Evolutionary conservation across 192 early-diverging fungal species (phyloP), one percentile per base, ranked within the genome.

Genomic region (Umbelopsis isabellina): DNA sequence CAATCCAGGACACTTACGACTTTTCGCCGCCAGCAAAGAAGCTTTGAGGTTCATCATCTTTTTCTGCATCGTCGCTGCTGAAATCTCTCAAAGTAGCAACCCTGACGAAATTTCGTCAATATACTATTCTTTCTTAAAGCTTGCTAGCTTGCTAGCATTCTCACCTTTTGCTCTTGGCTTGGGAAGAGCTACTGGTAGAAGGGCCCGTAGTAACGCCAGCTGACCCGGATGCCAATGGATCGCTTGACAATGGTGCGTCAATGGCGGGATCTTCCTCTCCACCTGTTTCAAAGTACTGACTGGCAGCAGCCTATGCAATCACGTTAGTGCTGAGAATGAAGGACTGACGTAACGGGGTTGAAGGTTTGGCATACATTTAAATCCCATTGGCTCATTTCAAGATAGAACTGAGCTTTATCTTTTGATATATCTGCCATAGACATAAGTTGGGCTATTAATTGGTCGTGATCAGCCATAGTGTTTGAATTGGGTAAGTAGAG

Each of bases 11-110:
- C 47, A 89, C 94, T n/a, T 87, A 96, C 81, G 93, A 95, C 77
- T 93, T 94, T 79, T 97, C 97, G 33, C 97, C 97, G 5, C 96
- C 97, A 20, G 95, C 89, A 85, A 91, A 99, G 72, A 87, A 94
- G 69, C 91, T 89, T 71, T 91, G 79, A 18, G 70, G 72, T 22
- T 90, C 90, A 13, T 87, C 82, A 21, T 90, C 82, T 16, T 78
- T 79, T 21, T 82, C 81, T 16, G 72, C 72, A 46, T 75, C 68
- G 1, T 69, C 72, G 21, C 70, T 71, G 55, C 45, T 49, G 68
- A 85, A 55, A 53, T 87, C 83, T 33, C 75, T 75, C 50, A 87
- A 66, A 20, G 85, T 87, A 37, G 83, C 82, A 33, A 85, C 80
- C 35, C 70, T 75, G 5, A 51, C 22, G 50, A 23, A 16, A 53